Base-by-base conservation (phyloP, 1,284 basidiomycete species). In the Phaffia rhodozyma region DNA sequence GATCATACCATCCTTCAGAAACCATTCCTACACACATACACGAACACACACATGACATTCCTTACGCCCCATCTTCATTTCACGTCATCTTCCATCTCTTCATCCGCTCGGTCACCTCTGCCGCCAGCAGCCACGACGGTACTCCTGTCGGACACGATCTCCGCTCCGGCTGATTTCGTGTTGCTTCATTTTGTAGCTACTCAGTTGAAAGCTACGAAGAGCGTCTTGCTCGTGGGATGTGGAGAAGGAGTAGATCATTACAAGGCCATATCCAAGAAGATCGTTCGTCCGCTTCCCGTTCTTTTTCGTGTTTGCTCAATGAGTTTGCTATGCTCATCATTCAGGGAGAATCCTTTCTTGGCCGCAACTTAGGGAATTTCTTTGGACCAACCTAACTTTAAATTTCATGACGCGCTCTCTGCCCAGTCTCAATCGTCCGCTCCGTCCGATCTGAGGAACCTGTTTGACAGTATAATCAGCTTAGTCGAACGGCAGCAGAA, bases 141-240 rank as follows among this genome's bases (percentile, higher is more conserved):
- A 27, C 62, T 76, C 66, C 66, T 77, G 21, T 71, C 72, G 32
- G 75, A 76, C 66, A 74, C 75, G 5, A 67, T 75, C 11, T 61
- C 70, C 1, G 70, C 75, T 0, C 70, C 72, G 2, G 71, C 67
- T 5, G 65, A 72, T 60, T 75, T 76, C 55, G 71, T 70, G 5
- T 58, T 73, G 16, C 73, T 72, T 58, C 74, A 75, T 62, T 65
- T 76, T 49, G 60, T 73, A 51, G 66, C 73, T 0, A 53, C 70
- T 13, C 61, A 55, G 48, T 65, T 65, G 38, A 64, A 61, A 18
- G 67, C 58, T 62, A 66, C 58, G 32, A 68, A 68, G 29, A 68
- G 69, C 66, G 60, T 73, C 18, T 58, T 73, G 29, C 72, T 72
- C 69, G 71, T 76, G 13, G 75, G 75, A 64, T 68, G 75, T 32